Evolutionary conservation across 208 protist species (phyloP).

Genomic region (Novymonas esmeraldas): DNA sequence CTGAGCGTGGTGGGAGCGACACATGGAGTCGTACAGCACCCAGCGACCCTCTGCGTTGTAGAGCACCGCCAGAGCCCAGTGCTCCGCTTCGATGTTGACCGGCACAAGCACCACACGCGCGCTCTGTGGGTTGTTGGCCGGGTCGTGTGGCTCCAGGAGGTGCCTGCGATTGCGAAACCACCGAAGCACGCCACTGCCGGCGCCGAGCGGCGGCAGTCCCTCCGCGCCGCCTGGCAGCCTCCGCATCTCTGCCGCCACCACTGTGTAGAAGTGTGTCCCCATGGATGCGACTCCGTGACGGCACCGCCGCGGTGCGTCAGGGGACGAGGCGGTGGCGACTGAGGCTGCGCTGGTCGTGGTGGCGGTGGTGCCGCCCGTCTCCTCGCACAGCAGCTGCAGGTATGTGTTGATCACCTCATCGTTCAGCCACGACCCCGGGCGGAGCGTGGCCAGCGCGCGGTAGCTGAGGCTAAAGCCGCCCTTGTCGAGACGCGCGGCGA

Average conservation of each 20-base stretch:
- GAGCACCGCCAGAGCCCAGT: slow-evolving; percentile 80
- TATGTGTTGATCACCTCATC: slow-evolving; percentile 90
- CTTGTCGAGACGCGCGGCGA: slow-evolving; percentile 35
- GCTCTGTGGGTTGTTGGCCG: neutral
- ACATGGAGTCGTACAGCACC: slow-evolving; percentile 78
- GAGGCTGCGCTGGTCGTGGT: too few species aligned
- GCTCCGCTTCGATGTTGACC: slow-evolving; percentile 68
- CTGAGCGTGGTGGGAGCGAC: slow-evolving; percentile 20
- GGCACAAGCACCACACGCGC: slow-evolving; percentile 73
- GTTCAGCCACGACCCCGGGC: slow-evolving; percentile 64
- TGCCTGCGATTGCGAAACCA: slow-evolving; percentile 68
- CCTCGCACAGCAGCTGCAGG: slow-evolving; percentile 64
- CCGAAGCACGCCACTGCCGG: slow-evolving; percentile 54
- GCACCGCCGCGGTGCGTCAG: neutral
- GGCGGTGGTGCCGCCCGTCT: neutral
- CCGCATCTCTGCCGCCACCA: slow-evolving; percentile 58
- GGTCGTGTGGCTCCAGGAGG: slow-evolving; percentile 48
- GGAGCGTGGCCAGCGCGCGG: slow-evolving; percentile 59
- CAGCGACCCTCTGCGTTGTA: slow-evolving; percentile 42
- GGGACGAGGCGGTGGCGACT: neutral
- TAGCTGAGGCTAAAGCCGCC: slow-evolving; percentile 57
- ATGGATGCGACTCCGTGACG: slow-evolving; percentile 43
- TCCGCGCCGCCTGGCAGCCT: neutral
- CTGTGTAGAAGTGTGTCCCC: slow-evolving; percentile 83
- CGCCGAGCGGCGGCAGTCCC: slow-evolving; percentile 28